Conservation (phyloP, 345 rosid species). For the Linum trigynum region DNA sequence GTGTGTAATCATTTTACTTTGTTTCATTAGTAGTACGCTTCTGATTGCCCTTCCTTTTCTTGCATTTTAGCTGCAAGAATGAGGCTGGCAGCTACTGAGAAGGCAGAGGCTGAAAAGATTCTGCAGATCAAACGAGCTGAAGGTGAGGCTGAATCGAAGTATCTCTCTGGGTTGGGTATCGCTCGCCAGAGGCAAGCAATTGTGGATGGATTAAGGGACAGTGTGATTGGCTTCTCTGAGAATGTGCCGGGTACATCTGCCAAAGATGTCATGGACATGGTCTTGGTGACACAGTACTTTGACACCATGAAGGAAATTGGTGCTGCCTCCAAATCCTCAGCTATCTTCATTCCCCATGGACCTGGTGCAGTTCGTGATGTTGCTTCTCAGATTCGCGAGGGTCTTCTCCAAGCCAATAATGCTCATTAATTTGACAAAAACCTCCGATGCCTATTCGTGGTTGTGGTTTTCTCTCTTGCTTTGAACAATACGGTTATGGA, state of each 20-base stretch:
- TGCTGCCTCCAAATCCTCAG: conserved; percentile 5
- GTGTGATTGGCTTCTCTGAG: conserved; percentile 7
- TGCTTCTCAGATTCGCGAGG: conserved; percentile 7
- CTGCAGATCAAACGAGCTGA: conserved; percentile 8
- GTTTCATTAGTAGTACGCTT: background rate
- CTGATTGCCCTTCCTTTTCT: background rate
- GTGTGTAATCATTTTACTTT: background rate
- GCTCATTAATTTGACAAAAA: background rate
- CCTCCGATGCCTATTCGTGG: conserved; percentile 5
- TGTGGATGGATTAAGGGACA: conserved; percentile 7
- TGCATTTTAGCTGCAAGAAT: background rate
- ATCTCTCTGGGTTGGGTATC: conserved; percentile 7
- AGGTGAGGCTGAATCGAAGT: conserved; percentile 8
- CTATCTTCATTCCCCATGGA: conserved; percentile 8
- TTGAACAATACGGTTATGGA: conserved; percentile 9
- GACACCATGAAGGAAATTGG: conserved; percentile 10
- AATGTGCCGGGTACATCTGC: conserved; percentile 6
- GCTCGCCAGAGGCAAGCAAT: conserved; percentile 11
- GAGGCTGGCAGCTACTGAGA: conserved; percentile 10
- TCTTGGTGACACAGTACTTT: conserved; percentile 8
- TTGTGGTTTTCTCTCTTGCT: conserved; percentile 6
- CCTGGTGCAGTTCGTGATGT: conserved; percentile 9
- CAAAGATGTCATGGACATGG: conserved; percentile 10
- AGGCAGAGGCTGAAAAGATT: conserved; percentile 9
- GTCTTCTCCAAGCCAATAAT: conserved; percentile 7